Conservation (phyloP, 106 monocot species). For the Allium sativum region DNA sequence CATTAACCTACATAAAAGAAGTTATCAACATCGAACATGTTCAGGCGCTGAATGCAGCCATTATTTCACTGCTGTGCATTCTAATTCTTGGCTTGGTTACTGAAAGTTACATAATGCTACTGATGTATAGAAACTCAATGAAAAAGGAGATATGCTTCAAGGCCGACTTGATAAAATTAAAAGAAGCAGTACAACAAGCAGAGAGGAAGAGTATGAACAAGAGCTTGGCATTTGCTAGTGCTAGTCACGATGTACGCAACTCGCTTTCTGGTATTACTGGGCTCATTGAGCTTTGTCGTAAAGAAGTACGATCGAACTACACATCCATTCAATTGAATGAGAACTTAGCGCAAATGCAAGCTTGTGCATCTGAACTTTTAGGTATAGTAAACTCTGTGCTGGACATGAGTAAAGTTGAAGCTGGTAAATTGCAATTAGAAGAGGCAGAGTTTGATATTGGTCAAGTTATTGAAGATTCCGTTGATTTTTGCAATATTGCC, state of each 20-base stretch:
- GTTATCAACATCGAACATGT: background rate
- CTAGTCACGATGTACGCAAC: slow-evolving; percentile 73
- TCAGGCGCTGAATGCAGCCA: slow-evolving; percentile 9
- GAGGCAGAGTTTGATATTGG: slow-evolving; percentile 68
- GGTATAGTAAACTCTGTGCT: slow-evolving; percentile 84
- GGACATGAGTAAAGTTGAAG: slow-evolving; percentile 81
- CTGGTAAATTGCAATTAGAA: slow-evolving; percentile 82
- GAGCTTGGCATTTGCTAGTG: slow-evolving; percentile 71
- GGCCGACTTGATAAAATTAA: slow-evolving; percentile 52
- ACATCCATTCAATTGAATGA: slow-evolving; percentile 20
- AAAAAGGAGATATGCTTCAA: slow-evolving; percentile 13
- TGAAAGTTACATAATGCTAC: slow-evolving; percentile 11
- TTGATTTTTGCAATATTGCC: slow-evolving; percentile 54
- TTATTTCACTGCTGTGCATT: slow-evolving; percentile 7
- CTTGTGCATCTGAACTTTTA: slow-evolving; percentile 56
- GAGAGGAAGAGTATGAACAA: slow-evolving; percentile 97
- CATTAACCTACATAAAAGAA: too few relatives aligned
- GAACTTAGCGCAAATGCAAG: slow-evolving; percentile 51
- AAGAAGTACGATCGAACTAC: slow-evolving; percentile 3
- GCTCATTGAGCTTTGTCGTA: slow-evolving; percentile 41
- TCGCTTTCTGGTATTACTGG: slow-evolving; percentile 52
- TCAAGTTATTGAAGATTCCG: slow-evolving; percentile 64
- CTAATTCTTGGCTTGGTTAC: slow-evolving; percentile 17
- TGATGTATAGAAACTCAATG: slow-evolving; percentile 15
- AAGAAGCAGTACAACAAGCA: slow-evolving; percentile 74